These are phyloP conservation scores for Lantana camara DNA, from an alignment of 257 asterid genomes.

Conservation along the genomic window DNA sequence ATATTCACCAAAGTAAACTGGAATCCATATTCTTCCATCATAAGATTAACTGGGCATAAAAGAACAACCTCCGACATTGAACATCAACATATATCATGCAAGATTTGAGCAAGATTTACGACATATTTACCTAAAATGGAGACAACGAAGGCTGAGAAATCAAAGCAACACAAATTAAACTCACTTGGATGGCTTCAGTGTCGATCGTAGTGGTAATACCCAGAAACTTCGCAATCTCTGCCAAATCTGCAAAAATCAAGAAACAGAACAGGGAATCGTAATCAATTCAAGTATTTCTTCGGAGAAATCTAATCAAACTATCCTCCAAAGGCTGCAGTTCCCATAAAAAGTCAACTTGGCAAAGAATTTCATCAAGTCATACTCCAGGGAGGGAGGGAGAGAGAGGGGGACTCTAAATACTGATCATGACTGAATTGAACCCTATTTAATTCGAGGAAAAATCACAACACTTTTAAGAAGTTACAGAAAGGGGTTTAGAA, in stretches of 20 bases:
- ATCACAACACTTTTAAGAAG: slow-evolving; percentile 1
- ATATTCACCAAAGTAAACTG: background rate
- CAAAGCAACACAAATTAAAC: slow-evolving; percentile 31
- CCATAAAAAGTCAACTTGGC: slow-evolving; percentile 13
- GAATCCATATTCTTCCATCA: background rate
- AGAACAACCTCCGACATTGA: background rate
- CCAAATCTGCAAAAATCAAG: slow-evolving; percentile 69
- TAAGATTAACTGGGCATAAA: background rate
- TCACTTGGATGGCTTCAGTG: slow-evolving; percentile 93
- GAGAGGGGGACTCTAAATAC: background rate
- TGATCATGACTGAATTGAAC: background rate
- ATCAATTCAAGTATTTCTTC: background rate
- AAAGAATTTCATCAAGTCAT: background rate
- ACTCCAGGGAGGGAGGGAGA: background rate
- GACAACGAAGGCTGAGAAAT: background rate
- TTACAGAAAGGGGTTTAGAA: background rate
- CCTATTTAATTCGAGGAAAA: background rate
- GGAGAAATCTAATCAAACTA: slow-evolving; percentile 8
- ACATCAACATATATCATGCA: background rate
- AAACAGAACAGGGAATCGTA: slow-evolving; percentile 18
- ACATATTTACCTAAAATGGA: slow-evolving; percentile 3
- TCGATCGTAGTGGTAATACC: slow-evolving; percentile 88
- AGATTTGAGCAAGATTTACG: background rate
- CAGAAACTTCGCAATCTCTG: slow-evolving; percentile 95
- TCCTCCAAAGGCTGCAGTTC: slow-evolving; percentile 20